Base-by-base conservation (phyloP, 257 asterid species). In the Verbascum thapsus region DNA sequence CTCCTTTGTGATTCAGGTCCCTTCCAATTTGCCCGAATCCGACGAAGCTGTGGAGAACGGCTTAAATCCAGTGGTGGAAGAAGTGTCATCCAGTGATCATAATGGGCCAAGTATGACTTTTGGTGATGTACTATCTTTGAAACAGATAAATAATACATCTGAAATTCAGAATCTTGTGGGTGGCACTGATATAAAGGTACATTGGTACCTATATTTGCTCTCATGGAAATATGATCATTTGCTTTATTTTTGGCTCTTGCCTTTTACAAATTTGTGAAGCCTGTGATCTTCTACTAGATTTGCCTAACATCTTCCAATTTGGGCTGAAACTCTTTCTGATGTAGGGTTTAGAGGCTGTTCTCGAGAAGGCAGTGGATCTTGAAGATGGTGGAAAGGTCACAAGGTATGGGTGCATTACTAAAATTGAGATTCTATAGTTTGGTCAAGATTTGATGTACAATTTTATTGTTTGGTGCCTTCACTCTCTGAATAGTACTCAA, bases 331-430 rank as follows among this genome's bases (percentile, higher is more conserved):
- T 47, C 23, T 47, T 54, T 66, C 41, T 30, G 75, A 63, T 65
- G 35, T 63, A 94, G 99, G 99, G 96, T 74, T 74, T 94, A 71
- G 99, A 94, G 88, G 99, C 99, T 75, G 98, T 83, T 76, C 88
- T 94, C 13, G 97, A 90, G 82, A 94, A 94, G 77, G 99, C 98
- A 59, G 97, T 94, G 75, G 82, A 80, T 77, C 88, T 85, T 61
- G 99, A 88, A 80, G 98, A 90, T 70, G 92, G 95, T 66, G 95
- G 84, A 67, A 90, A 94, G 73, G 85, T 78, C 70, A 72, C 90
- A 37, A 87, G 95, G 99, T 90, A 78, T 23, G 65, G 56, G 66
- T 53, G 53, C 77, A 43, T 7, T 32, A 63, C 55, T 53, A 35
- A 47, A 61, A 32, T 68, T 74, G 63, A 35, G 58, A 53, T 50